Percentiles rank a stretch among this genome's conserved stretches.
Conservation (phyloP, 2,329 filamentous ascomycete genomes). For the Onygenales sp. region DNA sequence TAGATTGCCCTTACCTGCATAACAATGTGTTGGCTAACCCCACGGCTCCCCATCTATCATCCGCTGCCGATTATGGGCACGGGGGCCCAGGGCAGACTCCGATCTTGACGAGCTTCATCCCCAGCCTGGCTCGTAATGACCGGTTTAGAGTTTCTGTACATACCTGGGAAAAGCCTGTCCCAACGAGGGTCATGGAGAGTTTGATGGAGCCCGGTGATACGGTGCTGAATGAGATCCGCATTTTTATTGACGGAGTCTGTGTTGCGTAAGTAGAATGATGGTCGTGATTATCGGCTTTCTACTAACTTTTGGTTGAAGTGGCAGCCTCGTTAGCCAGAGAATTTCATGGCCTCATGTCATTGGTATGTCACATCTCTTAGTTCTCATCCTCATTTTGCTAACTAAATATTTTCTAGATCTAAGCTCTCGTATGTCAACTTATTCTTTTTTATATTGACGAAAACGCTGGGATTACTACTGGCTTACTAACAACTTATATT, state of each 20-base stretch:
- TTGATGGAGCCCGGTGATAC: slow-evolving; percentile 49
- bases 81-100: slow-evolving; percentile 41
- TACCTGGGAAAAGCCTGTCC: slow-evolving; percentile 55
- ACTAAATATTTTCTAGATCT: slow-evolving; percentile 18
- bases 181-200: slow-evolving; percentile 48
- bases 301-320: slow-evolving; percentile 29
- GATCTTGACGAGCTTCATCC: slow-evolving; percentile 61
- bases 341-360: slow-evolving; percentile 46
- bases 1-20: slow-evolving; percentile 46
- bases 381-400: background rate
- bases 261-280: slow-evolving; percentile 43
- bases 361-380: slow-evolving; percentile 27
- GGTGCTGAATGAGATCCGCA: slow-evolving; percentile 54
- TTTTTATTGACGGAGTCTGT: slow-evolving; percentile 59
- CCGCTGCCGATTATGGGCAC: slow-evolving; percentile 7
- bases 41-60: slow-evolving; percentile 13
- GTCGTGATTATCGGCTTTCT: background rate
- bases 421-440: slow-evolving; percentile 22
- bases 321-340: slow-evolving; percentile 44
- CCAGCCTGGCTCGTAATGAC: slow-evolving; percentile 48
- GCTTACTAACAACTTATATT: slow-evolving; percentile 3
- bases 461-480: slow-evolving; percentile 17
- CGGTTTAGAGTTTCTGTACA: slow-evolving; percentile 67
- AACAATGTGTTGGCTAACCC: slow-evolving; percentile 31
- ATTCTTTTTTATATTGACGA: slow-evolving; percentile 26